phyloP scores from a whole-genome alignment of 2,329 filamentous ascomycete species.

The Allantophomopsis lycopodina region DNA sequence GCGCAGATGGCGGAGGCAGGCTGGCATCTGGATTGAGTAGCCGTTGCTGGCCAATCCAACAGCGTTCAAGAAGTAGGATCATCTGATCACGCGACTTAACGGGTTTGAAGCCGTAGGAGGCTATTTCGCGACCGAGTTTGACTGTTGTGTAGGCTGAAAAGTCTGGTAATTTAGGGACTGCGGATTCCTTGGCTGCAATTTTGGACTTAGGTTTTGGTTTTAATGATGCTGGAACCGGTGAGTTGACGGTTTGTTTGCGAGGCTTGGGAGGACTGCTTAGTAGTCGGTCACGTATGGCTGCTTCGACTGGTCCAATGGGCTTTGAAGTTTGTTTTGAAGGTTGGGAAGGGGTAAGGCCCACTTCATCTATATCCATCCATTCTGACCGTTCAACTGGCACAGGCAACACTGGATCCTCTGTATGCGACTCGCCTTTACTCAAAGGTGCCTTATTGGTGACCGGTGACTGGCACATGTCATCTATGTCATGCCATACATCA shows the following conservation, averaged over 20 bases:
- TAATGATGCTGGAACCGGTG: background rate
- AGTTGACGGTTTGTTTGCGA: background rate
- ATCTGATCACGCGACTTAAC: constrained; percentile 54
- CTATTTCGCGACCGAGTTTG: constrained; percentile 47
- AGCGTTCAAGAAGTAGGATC: constrained; percentile 56
- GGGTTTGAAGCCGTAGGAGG: constrained; percentile 58
- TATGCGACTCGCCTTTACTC: too few relatives aligned
- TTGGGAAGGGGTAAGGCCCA: too few relatives aligned
- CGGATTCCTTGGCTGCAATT: constrained; percentile 1
- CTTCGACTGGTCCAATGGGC: background rate
- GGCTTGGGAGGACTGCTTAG: constrained; percentile 3
- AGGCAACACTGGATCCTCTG: background rate
- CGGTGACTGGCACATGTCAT: background rate
- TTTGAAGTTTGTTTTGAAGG: background rate
- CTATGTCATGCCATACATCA: background rate
- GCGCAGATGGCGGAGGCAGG: background rate
- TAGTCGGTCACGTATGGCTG: constrained; percentile 4
- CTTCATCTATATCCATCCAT: background rate
- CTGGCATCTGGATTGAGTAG: constrained; percentile 11
- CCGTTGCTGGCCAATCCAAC: constrained; percentile 48
- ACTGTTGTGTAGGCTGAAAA: constrained; percentile 48
- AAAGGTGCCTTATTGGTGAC: too few relatives aligned
- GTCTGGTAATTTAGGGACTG: constrained; percentile 25
- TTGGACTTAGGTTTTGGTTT: background rate
- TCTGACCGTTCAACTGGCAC: background rate